These are phyloP conservation scores for Clonostachys chloroleuca DNA, from an alignment of 2,329 filamentous ascomycete genomes.

Conservation along the genomic window DNA sequence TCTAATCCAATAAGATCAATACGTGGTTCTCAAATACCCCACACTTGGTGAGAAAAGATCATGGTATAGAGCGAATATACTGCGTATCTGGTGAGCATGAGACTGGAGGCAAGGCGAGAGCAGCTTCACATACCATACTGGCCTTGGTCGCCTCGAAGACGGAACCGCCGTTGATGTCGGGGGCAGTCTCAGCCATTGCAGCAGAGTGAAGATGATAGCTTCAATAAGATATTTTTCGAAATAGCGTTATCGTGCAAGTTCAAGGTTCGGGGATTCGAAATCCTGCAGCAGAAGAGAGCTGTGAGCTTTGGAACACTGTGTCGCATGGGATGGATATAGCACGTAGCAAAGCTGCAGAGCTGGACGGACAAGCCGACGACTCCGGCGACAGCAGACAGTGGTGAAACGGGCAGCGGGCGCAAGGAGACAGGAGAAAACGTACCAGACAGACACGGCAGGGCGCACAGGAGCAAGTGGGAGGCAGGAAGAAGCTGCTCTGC, in stretches of 20 bases:
- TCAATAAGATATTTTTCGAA: too few species aligned
- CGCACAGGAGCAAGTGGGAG: background rate
- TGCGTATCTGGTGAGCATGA: too few species aligned
- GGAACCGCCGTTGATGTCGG: constrained; percentile 39
- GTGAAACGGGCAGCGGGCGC: background rate
- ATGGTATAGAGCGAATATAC: too few species aligned
- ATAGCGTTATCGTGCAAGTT: too few species aligned
- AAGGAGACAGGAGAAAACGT: constrained; percentile 1
- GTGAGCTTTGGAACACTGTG: too few species aligned
- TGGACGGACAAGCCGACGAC: too few species aligned
- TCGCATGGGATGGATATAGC: too few species aligned
- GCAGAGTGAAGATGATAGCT: too few species aligned
- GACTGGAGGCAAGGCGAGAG: constrained; percentile 1
- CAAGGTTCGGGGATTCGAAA: too few species aligned
- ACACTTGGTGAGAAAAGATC: background rate
- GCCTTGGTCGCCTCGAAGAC: constrained; percentile 40
- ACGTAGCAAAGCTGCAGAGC: too few species aligned
- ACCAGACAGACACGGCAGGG: background rate
- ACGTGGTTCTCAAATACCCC: background rate
- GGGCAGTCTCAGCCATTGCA: constrained; percentile 24
- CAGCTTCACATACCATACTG: constrained; percentile 41
- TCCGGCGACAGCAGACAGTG: too few species aligned
- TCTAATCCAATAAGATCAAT: constrained; percentile 21
- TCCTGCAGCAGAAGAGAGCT: too few species aligned
- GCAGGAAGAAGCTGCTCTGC: background rate